phyloP scores from a whole-genome alignment of 1,284 basidiomycete species.

The Neolentinus lepideus region DNA sequence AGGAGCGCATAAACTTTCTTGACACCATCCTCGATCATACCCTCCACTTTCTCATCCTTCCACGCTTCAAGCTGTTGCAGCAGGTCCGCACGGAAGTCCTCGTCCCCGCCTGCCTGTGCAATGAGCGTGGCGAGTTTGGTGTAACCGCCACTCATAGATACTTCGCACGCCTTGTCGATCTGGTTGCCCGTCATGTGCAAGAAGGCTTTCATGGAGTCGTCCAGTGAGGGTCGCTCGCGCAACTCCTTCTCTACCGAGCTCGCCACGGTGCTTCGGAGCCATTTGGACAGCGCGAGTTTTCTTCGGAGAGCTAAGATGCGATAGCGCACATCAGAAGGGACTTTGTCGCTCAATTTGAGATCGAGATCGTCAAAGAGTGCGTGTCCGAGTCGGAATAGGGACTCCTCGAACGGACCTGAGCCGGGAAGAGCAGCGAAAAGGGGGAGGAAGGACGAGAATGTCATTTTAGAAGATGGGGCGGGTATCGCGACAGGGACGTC shows the following conservation, averaged over 20 bases:
- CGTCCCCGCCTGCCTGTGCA: conserved; percentile 82
- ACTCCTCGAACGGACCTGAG: conserved; percentile 66
- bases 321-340: conserved; percentile 52
- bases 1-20: conserved; percentile 84
- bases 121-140: conserved; percentile 89
- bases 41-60: conserved; percentile 73
- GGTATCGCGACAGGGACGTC: conserved; percentile 55
- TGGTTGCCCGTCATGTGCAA: conserved; percentile 85
- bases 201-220: conserved; percentile 57
- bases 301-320: conserved; percentile 63
- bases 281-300: conserved; percentile 78
- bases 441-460: conserved; percentile 75
- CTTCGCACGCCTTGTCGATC: conserved; percentile 75
- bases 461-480: conserved; percentile 36
- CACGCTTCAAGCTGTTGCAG: conserved; percentile 78
- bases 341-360: conserved; percentile 49
- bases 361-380: conserved; percentile 86
- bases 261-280: conserved; percentile 78
- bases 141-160: conserved; percentile 72
- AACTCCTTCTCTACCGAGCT: conserved; percentile 72
- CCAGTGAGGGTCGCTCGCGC: conserved; percentile 38
- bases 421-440: conserved; percentile 37
- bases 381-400: conserved; percentile 82
- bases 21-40: conserved; percentile 63
- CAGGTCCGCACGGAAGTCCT: conserved; percentile 72